Base-by-base conservation (phyloP, 2,329 filamentous ascomycete genomes). In the Xylariaceae sp. region DNA sequence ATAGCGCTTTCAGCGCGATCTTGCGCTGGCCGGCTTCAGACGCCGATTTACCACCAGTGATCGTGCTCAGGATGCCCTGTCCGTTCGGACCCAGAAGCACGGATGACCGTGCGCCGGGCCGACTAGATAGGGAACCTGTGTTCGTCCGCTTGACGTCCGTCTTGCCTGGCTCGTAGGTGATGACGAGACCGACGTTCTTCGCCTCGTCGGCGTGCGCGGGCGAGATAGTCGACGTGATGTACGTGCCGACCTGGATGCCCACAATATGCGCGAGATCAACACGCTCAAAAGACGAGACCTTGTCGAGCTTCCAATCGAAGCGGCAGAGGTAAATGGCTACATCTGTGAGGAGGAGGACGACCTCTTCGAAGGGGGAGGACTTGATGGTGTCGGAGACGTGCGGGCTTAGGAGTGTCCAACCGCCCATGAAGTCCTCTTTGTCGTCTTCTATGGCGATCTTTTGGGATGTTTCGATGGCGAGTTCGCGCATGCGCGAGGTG, bases 251-350 rank as follows among this genome's bases (percentile, higher is more conserved):
- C 69, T 86, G 87, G 66, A 99, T 84, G 23, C 82, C 80, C 1
- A 82, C 81, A 42, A 99, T 78, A 59, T 90, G 89, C 17, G 83
- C 80, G 6, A 97, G 80, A 59, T 89, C 86, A 11, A 97, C 86
- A 6, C 92, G 82, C 75, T 97, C 92, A 72, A 97, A 97, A 0
- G 89, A 92, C 10, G 88, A 88, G 1, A 99, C 90, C 72, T 97
- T 97, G 75, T 97, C 94, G 6, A 92, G 87, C 63, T 89, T 89
- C 92, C 93, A 97, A 73, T 97, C 92, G 67, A 97, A 92, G 11
- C 90, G 86, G 72, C 92, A 97, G 62, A 90, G 86, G 71, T 97
- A 97, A 2, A 97, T 73, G 0, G 92, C 93, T 0, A 82, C 80
- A 64, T 96, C 88, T 0, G 94, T 97, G 37, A 99, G 78, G 0